Evolutionary conservation across 2,329 filamentous ascomycete genomes (phyloP).

Genomic region (Neurospora sp.): DNA sequence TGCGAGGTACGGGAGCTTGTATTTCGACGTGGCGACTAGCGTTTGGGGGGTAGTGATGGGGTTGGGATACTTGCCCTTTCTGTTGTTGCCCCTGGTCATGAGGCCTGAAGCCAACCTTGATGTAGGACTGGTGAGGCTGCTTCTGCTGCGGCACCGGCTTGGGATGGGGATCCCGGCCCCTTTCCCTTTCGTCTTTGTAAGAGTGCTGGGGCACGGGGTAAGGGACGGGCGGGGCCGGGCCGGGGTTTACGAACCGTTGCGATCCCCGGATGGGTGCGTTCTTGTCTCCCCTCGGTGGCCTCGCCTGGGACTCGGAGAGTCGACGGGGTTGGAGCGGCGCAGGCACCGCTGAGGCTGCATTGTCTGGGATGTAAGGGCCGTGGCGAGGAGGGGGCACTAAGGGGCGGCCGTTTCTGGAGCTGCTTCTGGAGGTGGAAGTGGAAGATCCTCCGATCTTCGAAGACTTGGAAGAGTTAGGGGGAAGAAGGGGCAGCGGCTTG

Average conservation of each 20-base stretch:
- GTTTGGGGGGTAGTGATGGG: neutral
- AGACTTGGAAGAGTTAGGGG: neutral
- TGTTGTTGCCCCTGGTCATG: neutral
- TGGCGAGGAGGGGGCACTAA: neutral
- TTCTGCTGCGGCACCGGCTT: neutral
- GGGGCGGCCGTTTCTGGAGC: neutral
- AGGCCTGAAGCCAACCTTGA: neutral
- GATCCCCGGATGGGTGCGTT: neutral
- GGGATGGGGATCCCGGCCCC: neutral
- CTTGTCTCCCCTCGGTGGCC: neutral
- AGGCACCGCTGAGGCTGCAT: neutral
- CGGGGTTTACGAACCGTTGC: neutral
- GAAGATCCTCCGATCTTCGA: neutral
- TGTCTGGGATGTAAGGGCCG: neutral
- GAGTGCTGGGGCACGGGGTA: neutral
- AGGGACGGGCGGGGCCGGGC: neutral
- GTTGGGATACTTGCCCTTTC: neutral
- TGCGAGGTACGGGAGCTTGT: neutral
- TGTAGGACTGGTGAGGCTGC: neutral
- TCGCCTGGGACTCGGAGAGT: neutral
- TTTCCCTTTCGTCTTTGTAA: neutral
- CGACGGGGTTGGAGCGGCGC: neutral
- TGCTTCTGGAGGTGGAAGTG: neutral
- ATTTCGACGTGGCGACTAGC: neutral
- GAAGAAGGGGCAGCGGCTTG: neutral